Evolutionary conservation across 306 rosid genomes (phyloP), one percentile per base, ranked within the genome.

Genomic region (Malus sylvestris): DNA sequence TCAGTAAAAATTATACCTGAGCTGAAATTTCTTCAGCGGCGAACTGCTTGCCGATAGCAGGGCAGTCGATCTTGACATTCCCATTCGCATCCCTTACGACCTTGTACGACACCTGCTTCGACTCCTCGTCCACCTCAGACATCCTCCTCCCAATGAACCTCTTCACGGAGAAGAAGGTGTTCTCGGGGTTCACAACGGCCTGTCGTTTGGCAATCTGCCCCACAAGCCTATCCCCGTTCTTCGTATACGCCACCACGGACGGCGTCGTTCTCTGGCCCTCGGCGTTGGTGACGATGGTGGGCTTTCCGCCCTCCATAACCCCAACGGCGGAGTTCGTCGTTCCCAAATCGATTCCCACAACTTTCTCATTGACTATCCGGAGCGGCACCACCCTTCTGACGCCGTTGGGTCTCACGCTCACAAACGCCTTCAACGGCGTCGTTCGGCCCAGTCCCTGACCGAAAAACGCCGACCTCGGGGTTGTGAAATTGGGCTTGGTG

Each of bases 11-110:
- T 20, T 1, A 42, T 72, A 93, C 98, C 97, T 91, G 98, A 12
- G 98, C 98, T 0, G 98, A 93, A 49, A 93, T 93, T 72, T 89
- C 93, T 65, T 89, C 91, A 0, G 93, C 91, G 0, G 93, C 93
- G 12, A 89, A 89, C 76, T 86, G 88, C 8, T 85, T 89, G 15
- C 91, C 93, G 42, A 89, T 85, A 5, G 86, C 91, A 10, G 93
- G 93, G 30, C 93, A 89, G 1, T 89, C 93, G 11, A 89, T 89
- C 68, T 89, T 89, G 10, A 89, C 91, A 82, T 89, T 89, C 19
- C 89, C 89, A 79, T 87, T 89, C 14, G 87, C 93, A 16, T 89
- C 93, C 40, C 88, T 76, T 6, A 89, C 68, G 63, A 89, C 93
- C 38, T 18, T 81, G 80, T 89, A 89, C 8, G 93, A 89, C 16